Percentiles rank a stretch among this genome's conserved stretches.
Conservation (phyloP, 1,284 basidiomycete genomes). For the Entoloma clypeatum region DNA sequence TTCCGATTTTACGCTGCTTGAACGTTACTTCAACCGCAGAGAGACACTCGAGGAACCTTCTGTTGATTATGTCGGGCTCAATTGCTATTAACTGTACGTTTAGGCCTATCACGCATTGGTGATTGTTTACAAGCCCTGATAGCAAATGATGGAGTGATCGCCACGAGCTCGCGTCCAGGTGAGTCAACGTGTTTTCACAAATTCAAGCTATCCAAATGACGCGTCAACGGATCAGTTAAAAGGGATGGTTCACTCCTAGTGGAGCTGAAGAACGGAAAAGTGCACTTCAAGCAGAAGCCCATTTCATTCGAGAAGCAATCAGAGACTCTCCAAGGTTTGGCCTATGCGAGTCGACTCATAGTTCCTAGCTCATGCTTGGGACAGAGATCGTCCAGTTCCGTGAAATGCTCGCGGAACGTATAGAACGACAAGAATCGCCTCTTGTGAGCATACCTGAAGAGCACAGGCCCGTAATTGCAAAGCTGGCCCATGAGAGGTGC, state of each 20-base stretch:
- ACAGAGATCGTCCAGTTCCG: constrained; percentile 73
- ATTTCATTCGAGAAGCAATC: constrained; percentile 73
- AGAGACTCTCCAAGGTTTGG: constrained; percentile 77
- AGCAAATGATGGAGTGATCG: constrained; percentile 3
- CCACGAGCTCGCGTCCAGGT: constrained; percentile 25
- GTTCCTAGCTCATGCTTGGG: not conserved
- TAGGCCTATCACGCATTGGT: not conserved
- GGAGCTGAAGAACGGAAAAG: constrained; percentile 74
- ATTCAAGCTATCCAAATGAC: constrained; percentile 16
- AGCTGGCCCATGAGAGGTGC: constrained; percentile 79
- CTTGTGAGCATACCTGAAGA: constrained; percentile 60
- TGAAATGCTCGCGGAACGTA: constrained; percentile 55
- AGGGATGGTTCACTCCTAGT: constrained; percentile 41
- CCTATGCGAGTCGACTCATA: constrained; percentile 3
- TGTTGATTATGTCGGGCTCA: constrained; percentile 35
- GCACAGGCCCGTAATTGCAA: constrained; percentile 71
- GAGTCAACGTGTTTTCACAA: constrained; percentile 26
- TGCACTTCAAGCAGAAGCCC: constrained; percentile 75
- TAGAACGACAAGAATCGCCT: constrained; percentile 42
- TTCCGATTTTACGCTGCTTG: constrained; percentile 19
- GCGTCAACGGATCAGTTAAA: constrained; percentile 32
- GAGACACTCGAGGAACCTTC: constrained; percentile 19
- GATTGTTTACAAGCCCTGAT: not conserved
- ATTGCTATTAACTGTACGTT: constrained; percentile 34
- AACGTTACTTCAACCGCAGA: constrained; percentile 11